phyloP scores from a whole-genome alignment of 768 basidiomycete species.

The Boletus insuetus region DNA sequence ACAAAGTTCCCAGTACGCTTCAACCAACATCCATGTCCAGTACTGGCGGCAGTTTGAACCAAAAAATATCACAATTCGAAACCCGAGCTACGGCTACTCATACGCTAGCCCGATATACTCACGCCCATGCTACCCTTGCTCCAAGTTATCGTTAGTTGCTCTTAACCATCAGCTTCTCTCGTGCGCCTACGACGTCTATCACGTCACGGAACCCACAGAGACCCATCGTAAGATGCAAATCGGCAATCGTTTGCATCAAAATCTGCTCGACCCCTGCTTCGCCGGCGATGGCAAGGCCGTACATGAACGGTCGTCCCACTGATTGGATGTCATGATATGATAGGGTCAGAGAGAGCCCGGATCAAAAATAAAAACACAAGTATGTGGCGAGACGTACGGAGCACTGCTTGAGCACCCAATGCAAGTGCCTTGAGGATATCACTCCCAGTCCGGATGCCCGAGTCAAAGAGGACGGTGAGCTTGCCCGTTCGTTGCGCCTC shows the following conservation, averaged over 20 bases:
- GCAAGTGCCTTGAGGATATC: constrained; percentile 57
- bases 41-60: no score
- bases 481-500: constrained; percentile 57
- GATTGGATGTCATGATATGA: no score
- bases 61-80: no score
- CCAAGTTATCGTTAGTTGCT: constrained; percentile 5
- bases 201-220: constrained; percentile 38
- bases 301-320: constrained; percentile 46
- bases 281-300: constrained; percentile 47
- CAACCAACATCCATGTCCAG: neutral
- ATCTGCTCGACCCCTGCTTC: constrained; percentile 49
- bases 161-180: constrained; percentile 33
- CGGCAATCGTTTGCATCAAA: constrained; percentile 41
- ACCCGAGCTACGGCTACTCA: no score
- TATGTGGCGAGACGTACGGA: constrained; percentile 30
- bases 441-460: constrained; percentile 52
- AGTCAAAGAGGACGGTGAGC: constrained; percentile 69
- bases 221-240: constrained; percentile 44
- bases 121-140: neutral
- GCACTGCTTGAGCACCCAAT: constrained; percentile 52
- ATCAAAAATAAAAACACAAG: neutral
- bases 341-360: neutral
- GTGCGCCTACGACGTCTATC: constrained; percentile 37
- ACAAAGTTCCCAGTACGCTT: neutral
- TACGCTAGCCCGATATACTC: neutral